Percentiles rank a stretch among this genome's conserved stretches.
Conservation (phyloP, 108 stramenopile genomes). For the Cylindrotheca closterium region DNA sequence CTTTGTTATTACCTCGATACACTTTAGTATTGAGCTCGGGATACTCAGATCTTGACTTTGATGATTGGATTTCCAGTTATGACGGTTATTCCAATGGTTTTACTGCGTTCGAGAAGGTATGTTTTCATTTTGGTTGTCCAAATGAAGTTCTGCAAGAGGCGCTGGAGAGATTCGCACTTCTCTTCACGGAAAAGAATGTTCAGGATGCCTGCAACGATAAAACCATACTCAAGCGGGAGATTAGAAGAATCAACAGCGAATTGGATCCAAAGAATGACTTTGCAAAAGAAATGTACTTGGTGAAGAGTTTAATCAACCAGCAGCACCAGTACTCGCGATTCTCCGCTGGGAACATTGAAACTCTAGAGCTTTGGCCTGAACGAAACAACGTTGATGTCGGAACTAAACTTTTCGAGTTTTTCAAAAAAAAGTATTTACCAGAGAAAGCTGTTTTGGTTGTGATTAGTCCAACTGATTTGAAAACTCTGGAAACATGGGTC, state of each 20-base stretch:
- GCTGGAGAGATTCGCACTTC: slow-evolving; percentile 54
- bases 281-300: slow-evolving; percentile 53
- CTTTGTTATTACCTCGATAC: no score
- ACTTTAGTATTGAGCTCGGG: slow-evolving; percentile 10
- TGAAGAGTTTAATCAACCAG: slow-evolving; percentile 59
- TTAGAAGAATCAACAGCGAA: slow-evolving; percentile 66
- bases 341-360: slow-evolving; percentile 54
- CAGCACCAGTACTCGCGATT: slow-evolving; percentile 72
- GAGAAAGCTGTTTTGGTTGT: slow-evolving; percentile 66
- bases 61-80: slow-evolving; percentile 62
- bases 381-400: slow-evolving; percentile 51
- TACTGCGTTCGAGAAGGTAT: slow-evolving; percentile 70
- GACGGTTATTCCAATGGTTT: slow-evolving; percentile 51
- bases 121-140: slow-evolving; percentile 68
- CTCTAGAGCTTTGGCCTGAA: slow-evolving; percentile 47
- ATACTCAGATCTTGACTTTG: slow-evolving; percentile 46
- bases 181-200: slow-evolving; percentile 47
- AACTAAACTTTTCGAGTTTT: slow-evolving; percentile 49
- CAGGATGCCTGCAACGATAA: slow-evolving; percentile 36
- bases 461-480: slow-evolving; percentile 43
- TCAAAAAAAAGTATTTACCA: slow-evolving; percentile 53
- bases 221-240: slow-evolving; percentile 51
- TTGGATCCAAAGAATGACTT: slow-evolving; percentile 38
- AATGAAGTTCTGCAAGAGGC: slow-evolving; percentile 49
- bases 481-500: slow-evolving; percentile 58